Evolutionary conservation across 2,329 filamentous ascomycete genomes (phyloP).

Genomic region (Hymenoscyphus scutula): DNA sequence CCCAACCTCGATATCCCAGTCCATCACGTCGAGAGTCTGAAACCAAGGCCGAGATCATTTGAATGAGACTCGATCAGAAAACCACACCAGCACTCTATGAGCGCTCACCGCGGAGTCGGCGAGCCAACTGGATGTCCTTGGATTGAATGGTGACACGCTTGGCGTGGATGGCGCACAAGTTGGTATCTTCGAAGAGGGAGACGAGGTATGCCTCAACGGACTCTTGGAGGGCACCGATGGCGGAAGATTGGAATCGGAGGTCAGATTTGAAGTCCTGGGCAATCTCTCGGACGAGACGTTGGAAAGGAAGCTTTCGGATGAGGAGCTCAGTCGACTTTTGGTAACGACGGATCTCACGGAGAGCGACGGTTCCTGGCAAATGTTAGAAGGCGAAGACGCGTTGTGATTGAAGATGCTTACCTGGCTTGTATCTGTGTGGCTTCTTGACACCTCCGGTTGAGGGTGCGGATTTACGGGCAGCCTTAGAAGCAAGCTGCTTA

Average conservation of each 20-base stretch:
- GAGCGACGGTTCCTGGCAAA: constrained; percentile 73
- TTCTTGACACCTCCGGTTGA: constrained; percentile 98
- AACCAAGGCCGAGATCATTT: constrained; percentile 4
- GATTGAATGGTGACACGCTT: constrained; percentile 95
- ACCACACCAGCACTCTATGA: constrained; percentile 56
- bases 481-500: constrained; percentile 98
- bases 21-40: constrained; percentile 12
- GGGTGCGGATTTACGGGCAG: constrained; percentile 95
- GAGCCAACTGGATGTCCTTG: constrained; percentile 40
- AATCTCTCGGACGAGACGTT: constrained; percentile 95
- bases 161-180: constrained; percentile 97
- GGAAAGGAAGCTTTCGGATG: constrained; percentile 96
- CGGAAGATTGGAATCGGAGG: constrained; percentile 96
- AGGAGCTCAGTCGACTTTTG: constrained; percentile 96
- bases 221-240: constrained; percentile 96
- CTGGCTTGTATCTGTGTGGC: constrained; percentile 87
- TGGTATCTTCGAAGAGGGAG: constrained; percentile 97
- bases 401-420: constrained; percentile 43
- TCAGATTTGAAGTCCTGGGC: constrained; percentile 94
- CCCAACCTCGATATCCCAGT: not conserved
- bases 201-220: constrained; percentile 98
- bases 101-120: constrained; percentile 90
- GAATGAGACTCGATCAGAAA: not conserved
- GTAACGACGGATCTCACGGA: constrained; percentile 97
- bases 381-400: constrained; percentile 10